Evolutionary conservation across 208 protist species (phyloP).

Genomic region (Trichomonas vaginalis): DNA sequence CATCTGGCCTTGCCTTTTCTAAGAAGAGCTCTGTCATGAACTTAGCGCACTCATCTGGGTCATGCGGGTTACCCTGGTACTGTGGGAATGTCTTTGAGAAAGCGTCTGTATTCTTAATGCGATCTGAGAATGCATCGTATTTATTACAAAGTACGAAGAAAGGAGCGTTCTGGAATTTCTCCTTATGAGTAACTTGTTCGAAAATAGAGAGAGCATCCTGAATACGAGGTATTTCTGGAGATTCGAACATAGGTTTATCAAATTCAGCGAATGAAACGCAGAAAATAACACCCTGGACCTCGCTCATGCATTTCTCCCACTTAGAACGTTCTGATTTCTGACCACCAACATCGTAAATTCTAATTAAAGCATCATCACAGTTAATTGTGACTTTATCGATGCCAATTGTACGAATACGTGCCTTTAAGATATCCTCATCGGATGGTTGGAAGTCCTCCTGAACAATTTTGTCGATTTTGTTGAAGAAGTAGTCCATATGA

Average conservation of each 20-base stretch:
- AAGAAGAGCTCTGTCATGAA: background rate
- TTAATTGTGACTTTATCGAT: background rate
- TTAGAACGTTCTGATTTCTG: constrained; percentile 34
- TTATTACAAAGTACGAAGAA: constrained; percentile 15
- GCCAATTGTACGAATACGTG: background rate
- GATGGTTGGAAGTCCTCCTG: constrained; percentile 21
- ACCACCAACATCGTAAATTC: constrained; percentile 35
- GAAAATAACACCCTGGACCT: constrained; percentile 6
- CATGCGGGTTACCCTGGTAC: background rate
- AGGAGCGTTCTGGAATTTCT: background rate
- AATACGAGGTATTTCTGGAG: background rate
- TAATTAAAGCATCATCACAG: background rate
- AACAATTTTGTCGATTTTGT: constrained; percentile 18
- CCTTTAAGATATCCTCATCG: constrained; percentile 23
- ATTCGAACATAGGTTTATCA: constrained; percentile 10
- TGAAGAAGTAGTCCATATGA: constrained; percentile 24
- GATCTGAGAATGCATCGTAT: background rate
- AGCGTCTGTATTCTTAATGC: background rate
- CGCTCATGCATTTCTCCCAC: constrained; percentile 33
- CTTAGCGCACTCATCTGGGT: background rate
- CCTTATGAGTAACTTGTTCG: background rate
- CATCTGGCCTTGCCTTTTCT: background rate
- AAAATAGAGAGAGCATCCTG: background rate
- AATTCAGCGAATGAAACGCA: constrained; percentile 5
- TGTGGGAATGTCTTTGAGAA: background rate